Evolutionary conservation across 148 eudicot genomes (phyloP), one percentile per base, ranked within the genome.

Genomic region (Dysphania ambrosioides): DNA sequence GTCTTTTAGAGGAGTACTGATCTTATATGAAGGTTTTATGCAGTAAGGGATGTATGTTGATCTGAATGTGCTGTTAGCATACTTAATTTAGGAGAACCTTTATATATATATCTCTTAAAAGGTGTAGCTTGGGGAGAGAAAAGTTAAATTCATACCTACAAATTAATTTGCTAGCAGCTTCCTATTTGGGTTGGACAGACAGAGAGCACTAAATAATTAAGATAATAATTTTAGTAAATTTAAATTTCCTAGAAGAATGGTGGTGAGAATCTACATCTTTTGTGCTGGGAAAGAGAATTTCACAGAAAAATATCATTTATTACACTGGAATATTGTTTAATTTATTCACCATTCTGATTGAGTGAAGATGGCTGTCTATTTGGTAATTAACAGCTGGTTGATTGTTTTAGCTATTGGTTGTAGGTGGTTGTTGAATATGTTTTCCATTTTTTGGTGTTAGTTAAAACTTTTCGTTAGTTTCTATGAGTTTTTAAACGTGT

Each of bases 21-120:
- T 66, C 26, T 59, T 35, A 16, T 9, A 44, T 47, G 49, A 79
- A 69, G 49, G 76, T 35, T 61, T 74, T 51, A 36, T 49, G 51
- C 55, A 40, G 38, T 27, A 41, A 18, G 55, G 44, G 59, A 12
- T 21, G 61, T 65, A 51, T 41, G 23, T 26, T 72, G 51, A 57
- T 4, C 65, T 61, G 24, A 1, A 21, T 49, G 9, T 38, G 40
- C 38, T 72, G 16, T 24, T 31, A 55, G 31, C 5, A 29, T 63
- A 63, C 72, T 29, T 5, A 34, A 21, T 72, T n/a, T n/a, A n/a
- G 13, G 31, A 16, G 24, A 13, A 55, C 15, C 19, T 16, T 62
- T 30, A 6, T 15, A 12, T 2, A n/a, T 23, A 3, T 31, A 13
- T 31, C 18, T 32, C 11, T 34, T 32, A 42, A 32, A 64, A 64